Base-by-base conservation (phyloP, 805 yeast species). In the Teunomyces pallodes region DNA sequence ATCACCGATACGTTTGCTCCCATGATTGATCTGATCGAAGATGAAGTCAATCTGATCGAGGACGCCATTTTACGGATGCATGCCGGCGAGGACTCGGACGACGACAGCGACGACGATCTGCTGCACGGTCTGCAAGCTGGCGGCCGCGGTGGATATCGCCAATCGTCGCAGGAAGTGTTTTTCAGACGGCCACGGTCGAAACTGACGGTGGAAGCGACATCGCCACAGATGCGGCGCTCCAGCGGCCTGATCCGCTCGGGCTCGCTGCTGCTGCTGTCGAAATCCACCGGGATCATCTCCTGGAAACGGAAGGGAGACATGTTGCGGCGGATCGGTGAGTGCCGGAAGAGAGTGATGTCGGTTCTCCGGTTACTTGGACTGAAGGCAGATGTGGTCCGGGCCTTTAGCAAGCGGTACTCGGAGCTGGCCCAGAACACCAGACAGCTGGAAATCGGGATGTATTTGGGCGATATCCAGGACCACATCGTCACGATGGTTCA, bases 1-100 rank as follows among this genome's bases (percentile, higher is more conserved):
- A 89, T 94, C 54, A 92, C 97, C 0, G 99, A 94, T 74, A 96
- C 96, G 0, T 94, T 89, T 74, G 98, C 96, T 0, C 99, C 99
- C 2, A 82, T 94, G 86, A 91, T 94, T 53, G 95, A 89, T 49
- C 81, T 92, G 42, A 91, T 94, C 45, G 98, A 94, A 62, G 90
- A 84, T 50, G 99, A 94, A 59, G 98, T 94, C 17, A 90, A 90
- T 62, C 79, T 82, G n/a, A 94, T 94, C 52, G 99, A 94, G 60
- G 97, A 92, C 59, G 87, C 91, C 2, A 92, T 94, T 45, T 72
- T 94, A 57, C 77, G 79, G 48, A 86, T 94, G 92, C 95, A 92
- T 64, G 84, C 90, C 16, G 84, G 86, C 1, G 41, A 38, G 14
- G 80, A 73, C 30, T 68, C 76, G 2, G 77, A 74, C 31, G 70